Evolutionary conservation across 2,329 filamentous ascomycete genomes (phyloP).

Genomic region (Neospermospora avenae): DNA sequence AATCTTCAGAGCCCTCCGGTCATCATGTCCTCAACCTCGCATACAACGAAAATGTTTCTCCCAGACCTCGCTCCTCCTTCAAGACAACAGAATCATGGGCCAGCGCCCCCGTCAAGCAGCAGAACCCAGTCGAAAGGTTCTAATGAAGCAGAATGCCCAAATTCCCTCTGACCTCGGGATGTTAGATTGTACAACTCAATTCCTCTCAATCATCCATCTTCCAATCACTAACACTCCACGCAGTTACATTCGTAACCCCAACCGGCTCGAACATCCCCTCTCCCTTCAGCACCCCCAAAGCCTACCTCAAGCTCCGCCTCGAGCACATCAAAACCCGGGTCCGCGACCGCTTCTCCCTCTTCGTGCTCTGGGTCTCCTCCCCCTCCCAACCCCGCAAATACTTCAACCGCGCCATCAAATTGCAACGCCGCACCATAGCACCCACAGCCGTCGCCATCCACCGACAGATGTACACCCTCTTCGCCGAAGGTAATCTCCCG

Average conservation of each 20-base stretch:
- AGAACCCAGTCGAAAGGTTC: constrained; percentile 20
- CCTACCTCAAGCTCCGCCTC: constrained; percentile 31
- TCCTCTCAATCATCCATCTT: not conserved
- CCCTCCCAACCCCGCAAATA: constrained; percentile 15
- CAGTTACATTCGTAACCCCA: constrained; percentile 39
- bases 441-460: constrained; percentile 59
- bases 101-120: constrained; percentile 3
- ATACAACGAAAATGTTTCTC: constrained; percentile 26
- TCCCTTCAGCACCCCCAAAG: constrained; percentile 26
- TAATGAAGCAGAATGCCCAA: constrained; percentile 13
- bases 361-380: constrained; percentile 21
- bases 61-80: constrained; percentile 13
- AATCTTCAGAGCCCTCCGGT: constrained; percentile 14
- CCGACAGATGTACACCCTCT: constrained; percentile 56
- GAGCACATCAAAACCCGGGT: constrained; percentile 24
- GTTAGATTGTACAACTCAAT: constrained; percentile 26
- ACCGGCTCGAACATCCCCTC: constrained; percentile 33
- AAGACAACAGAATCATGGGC: not conserved
- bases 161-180: constrained; percentile 30
- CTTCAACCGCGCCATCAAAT: constrained; percentile 38
- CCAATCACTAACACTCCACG: constrained; percentile 17
- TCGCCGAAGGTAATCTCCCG: constrained; percentile 54
- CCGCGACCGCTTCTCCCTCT: constrained; percentile 24
- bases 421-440: constrained; percentile 41
- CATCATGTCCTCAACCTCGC: constrained; percentile 3